These are phyloP conservation scores for Solanum pimpinellifolium DNA, from an alignment of 257 asterid genomes.

Conservation along the genomic window DNA sequence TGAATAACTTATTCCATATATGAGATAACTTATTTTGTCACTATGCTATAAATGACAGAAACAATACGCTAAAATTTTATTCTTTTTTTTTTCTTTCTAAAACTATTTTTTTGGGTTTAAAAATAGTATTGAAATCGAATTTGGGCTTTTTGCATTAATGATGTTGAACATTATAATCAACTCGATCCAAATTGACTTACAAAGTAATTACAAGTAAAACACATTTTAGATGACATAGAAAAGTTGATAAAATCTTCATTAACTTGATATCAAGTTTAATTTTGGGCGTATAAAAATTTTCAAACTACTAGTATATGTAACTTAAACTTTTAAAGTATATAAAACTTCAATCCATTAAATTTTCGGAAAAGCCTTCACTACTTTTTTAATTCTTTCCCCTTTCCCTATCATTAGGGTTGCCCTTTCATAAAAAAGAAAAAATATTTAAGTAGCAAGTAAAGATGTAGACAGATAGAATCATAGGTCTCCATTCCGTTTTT, in stretches of 20 bases:
- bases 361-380: neutral
- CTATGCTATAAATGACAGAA: no score
- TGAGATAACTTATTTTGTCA: no score
- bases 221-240: neutral
- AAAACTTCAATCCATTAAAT: neutral
- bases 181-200: neutral
- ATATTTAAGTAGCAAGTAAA: neutral
- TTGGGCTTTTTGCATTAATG: neutral
- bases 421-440: neutral
- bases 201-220: neutral
- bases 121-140: neutral
- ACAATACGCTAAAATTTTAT: no score
- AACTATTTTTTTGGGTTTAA: no score
- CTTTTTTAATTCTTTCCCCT: neutral
- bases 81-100: no score
- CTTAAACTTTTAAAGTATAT: no score
- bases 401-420: neutral
- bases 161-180: neutral
- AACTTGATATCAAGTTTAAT: neutral
- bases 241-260: neutral
- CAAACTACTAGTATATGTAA: no score
- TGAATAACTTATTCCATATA: no score
- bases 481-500: neutral
- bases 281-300: no score
- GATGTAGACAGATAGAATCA: neutral